Base-by-base conservation (phyloP, 2,329 filamentous ascomycete genomes). In the Albophoma yamanashiensis region DNA sequence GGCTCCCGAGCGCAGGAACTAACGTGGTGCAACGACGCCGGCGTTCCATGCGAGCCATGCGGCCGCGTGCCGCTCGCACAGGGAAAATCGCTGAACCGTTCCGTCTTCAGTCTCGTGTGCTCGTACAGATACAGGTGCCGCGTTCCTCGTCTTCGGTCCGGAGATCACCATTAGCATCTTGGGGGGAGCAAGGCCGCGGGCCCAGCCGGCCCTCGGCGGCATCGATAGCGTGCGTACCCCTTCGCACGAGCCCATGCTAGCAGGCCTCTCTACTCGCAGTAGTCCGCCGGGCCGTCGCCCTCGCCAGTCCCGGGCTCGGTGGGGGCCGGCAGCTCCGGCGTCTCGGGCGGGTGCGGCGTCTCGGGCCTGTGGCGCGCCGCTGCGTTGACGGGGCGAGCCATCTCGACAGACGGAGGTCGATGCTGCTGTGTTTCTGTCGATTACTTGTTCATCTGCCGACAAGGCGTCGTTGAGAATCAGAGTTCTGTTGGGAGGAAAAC, bases 221-320 rank as follows among this genome's bases (percentile, higher is more conserved):
- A 36, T 36, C 20, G 50, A 22, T 2, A 14, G 50, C 50, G 45
- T 7, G 40, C 40, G 27, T 34, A 53, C 50, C 50, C 31, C 17
- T 14, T 53, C 27, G 50, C 50, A 53, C 47, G 45, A 50, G 25
- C 47, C n/a, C n/a, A n/a, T n/a, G n/a, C n/a, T n/a, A n/a, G n/a
- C n/a, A n/a, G n/a, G n/a, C n/a, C n/a, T n/a, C n/a, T 50, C 47
- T 27, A 50, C 45, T 27, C 14, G 22, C 7, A 50, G 45, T 50
- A 72, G 59, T 72, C 69, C 25, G 66, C 69, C 22, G 66, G 70
- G 56, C 68, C 70, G 55, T 71, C 69, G 31, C 70, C 70, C 58
- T 70, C 69, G 43, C 67, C 67, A 39, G 66, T 66, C 57, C 68
- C 68, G 5, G 70, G 70, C 61, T 69, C 69, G 38, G 64, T 65